Conservation (phyloP, 495 filamentous ascomycete genomes). For the Clohesyomyces aquaticus region DNA sequence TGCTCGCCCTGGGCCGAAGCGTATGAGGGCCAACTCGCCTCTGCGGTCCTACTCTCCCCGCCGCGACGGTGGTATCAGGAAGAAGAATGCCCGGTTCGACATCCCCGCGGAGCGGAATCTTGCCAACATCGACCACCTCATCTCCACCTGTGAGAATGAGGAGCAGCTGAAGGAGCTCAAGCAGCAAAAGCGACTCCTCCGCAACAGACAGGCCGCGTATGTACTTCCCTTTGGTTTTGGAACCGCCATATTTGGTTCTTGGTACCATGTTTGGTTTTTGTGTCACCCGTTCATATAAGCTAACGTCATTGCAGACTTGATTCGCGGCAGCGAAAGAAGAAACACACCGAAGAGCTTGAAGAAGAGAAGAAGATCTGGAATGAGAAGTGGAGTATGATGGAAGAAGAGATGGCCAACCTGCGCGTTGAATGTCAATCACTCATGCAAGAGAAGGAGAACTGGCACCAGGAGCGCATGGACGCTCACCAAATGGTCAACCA, state of each 20-base stretch:
- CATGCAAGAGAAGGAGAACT: slow-evolving; percentile 68
- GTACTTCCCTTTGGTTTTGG: slow-evolving; percentile 45
- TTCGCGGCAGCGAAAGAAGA: slow-evolving; percentile 97
- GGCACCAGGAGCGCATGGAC: slow-evolving; percentile 68
- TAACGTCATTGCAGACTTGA: slow-evolving; percentile 70
- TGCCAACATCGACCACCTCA: slow-evolving; percentile 92
- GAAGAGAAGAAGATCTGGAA: slow-evolving; percentile 93
- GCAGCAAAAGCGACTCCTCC: slow-evolving; percentile 92
- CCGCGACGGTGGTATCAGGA: slow-evolving; percentile 93
- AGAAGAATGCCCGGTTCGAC: slow-evolving; percentile 99
- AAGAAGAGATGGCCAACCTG: slow-evolving; percentile 71
- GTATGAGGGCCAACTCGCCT: slow-evolving; percentile 71
- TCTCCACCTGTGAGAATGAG: slow-evolving; percentile 84
- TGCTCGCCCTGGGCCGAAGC: slow-evolving; percentile 66
- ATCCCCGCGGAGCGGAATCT: slow-evolving; percentile 93
- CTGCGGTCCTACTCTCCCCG: slow-evolving; percentile 82
- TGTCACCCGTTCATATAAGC: slow-evolving; percentile 44
- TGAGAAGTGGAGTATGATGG: slow-evolving; percentile 70
- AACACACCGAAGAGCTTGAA: slow-evolving; percentile 95
- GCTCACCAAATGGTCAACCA: slow-evolving; percentile 74
- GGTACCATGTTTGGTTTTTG: slow-evolving; percentile 35
- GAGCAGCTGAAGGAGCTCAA: slow-evolving; percentile 97
- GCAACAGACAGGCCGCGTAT: slow-evolving; percentile 96
- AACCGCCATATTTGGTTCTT: slow-evolving; percentile 42
- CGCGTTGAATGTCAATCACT: slow-evolving; percentile 62